Evolutionary conservation across 345 rosid species (phyloP).

Genomic region (Salix suchowensis): DNA sequence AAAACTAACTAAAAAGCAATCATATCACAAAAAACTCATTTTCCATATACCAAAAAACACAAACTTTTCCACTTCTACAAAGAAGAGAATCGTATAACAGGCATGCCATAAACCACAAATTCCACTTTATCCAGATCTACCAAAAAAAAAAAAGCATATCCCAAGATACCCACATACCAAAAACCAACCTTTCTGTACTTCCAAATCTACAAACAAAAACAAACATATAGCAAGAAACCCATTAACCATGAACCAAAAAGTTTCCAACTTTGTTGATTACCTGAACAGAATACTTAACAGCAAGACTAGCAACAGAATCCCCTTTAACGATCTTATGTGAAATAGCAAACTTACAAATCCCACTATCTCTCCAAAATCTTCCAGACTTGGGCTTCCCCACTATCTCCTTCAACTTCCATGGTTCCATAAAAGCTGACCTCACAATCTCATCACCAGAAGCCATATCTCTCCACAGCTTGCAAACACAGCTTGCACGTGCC

Average conservation of each 20-base stretch:
- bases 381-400: conserved; percentile 49
- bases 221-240: background rate
- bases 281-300: conserved; percentile 89
- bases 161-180: background rate
- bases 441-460: conserved; percentile 48
- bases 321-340: conserved; percentile 66
- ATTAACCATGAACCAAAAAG: background rate
- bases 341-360: conserved; percentile 66
- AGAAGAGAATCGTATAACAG: background rate
- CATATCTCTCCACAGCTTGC: conserved; percentile 57
- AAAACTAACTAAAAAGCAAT: background rate
- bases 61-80: background rate
- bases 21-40: background rate
- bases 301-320: conserved; percentile 66
- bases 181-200: background rate
- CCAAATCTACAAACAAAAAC: background rate
- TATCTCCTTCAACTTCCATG: conserved; percentile 62
- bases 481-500: conserved; percentile 79
- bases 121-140: background rate
- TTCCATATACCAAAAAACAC: background rate
- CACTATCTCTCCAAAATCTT: conserved; percentile 73
- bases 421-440: conserved; percentile 46
- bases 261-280: conserved; percentile 22
- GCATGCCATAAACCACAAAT: background rate
- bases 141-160: background rate